These are phyloP conservation scores for Bretziella fagacearum DNA, from an alignment of 2,329 filamentous ascomycete species.

Conservation along the genomic window DNA sequence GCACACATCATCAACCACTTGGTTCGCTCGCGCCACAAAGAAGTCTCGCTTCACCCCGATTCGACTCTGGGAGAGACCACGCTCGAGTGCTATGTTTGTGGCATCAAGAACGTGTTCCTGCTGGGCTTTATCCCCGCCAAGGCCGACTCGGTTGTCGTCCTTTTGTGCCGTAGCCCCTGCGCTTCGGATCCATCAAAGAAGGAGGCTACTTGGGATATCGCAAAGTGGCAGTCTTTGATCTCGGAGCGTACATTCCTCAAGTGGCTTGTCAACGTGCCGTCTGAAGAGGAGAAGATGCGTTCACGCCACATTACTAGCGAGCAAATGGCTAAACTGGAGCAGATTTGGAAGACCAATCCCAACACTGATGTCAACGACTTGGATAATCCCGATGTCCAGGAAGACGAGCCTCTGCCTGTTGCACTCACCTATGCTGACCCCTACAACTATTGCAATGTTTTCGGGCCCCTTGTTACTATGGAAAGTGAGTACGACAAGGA, in stretches of 20 bases:
- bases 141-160: slow-evolving; percentile 92
- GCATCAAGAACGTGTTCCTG: slow-evolving; percentile 96
- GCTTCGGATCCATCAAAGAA: slow-evolving; percentile 89
- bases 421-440: slow-evolving; percentile 90
- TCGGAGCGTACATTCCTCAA: slow-evolving; percentile 88
- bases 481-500: slow-evolving; percentile 99
- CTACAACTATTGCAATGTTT: slow-evolving; percentile 97
- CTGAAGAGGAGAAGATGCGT: slow-evolving; percentile 88
- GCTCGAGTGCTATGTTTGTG: slow-evolving; percentile 97
- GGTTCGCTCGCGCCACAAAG: slow-evolving; percentile 92
- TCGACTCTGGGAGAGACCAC: slow-evolving; percentile 91
- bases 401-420: slow-evolving; percentile 89
- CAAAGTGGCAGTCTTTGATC: slow-evolving; percentile 92
- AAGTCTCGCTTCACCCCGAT: slow-evolving; percentile 88
- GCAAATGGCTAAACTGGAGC: slow-evolving; percentile 89
- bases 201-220: slow-evolving; percentile 99
- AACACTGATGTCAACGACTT: slow-evolving; percentile 77
- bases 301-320: slow-evolving; percentile 84
- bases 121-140: slow-evolving; percentile 97
- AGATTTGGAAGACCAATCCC: slow-evolving; percentile 95
- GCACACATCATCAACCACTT: slow-evolving; percentile 98
- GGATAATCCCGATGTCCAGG: slow-evolving; percentile 42
- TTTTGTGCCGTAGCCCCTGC: slow-evolving; percentile 91
- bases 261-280: slow-evolving; percentile 81
- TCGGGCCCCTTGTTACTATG: slow-evolving; percentile 94